Evolutionary conservation across 2,329 filamentous ascomycete genomes (phyloP).

Genomic region (Ciborinia camelliae): DNA sequence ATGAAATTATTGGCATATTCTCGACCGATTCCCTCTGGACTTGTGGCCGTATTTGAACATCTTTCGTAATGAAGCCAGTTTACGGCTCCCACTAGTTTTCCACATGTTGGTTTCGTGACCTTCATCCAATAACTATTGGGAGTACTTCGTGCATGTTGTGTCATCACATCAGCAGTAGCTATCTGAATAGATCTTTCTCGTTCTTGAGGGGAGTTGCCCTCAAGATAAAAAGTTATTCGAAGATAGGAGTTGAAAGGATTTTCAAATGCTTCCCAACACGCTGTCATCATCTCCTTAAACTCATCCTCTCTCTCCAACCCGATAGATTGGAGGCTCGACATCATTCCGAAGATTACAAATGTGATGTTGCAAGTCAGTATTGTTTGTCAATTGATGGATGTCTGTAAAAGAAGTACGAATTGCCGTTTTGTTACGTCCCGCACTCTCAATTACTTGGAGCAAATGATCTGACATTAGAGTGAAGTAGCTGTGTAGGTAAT

Average conservation of each 20-base stretch:
- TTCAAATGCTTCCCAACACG: neutral
- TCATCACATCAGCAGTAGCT: neutral
- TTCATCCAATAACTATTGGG: constrained; percentile 12
- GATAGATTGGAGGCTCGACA: neutral
- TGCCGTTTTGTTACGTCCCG: neutral
- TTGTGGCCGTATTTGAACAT: neutral
- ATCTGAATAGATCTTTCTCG: neutral
- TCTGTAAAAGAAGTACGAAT: neutral
- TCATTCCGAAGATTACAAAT: neutral
- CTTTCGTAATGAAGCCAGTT: neutral
- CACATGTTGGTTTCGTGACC: neutral
- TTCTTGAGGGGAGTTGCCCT: neutral
- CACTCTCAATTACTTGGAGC: too few species aligned
- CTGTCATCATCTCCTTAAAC: neutral
- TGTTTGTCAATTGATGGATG: neutral
- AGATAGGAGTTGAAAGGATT: neutral
- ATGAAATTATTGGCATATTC: neutral
- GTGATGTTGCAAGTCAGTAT: neutral
- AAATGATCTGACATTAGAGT: too few species aligned
- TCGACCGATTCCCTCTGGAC: neutral
- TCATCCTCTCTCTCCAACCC: neutral
- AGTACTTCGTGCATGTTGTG: neutral
- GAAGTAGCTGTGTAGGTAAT: too few species aligned
- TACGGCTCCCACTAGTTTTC: neutral
- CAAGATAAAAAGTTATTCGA: neutral